Evolutionary conservation across 2,329 filamentous ascomycete genomes (phyloP), one percentile per base, ranked within the genome.

Genomic region (Fusarium pseudoanthophilum): DNA sequence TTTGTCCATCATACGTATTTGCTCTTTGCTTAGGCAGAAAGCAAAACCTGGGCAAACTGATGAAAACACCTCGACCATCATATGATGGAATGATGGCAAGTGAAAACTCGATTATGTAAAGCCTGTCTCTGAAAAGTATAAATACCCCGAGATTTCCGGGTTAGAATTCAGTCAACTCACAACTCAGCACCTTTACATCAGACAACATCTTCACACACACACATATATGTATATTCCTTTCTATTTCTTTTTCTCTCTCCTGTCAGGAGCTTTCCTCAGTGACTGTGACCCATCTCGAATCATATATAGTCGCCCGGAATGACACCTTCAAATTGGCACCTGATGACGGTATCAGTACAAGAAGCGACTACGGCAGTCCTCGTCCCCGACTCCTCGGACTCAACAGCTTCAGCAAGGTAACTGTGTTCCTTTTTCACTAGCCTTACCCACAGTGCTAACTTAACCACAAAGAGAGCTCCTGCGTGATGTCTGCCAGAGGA

Each of bases 51-150:
- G 14, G 14, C 18, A 48, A 58, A 16, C 6, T 2, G 14, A 1
- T 9, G 2, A 1, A 36, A 48, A n/a, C 24, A 11, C 5, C 20
- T 26, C n/a, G 8, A 7, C 30, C 5, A 58, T 7, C 20, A n/a
- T n/a, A 3, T 11, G 0, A 28, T n/a, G n/a, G 7, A 26, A 26
- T 28, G 14, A 46, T 8, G 11, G 5, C 2, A 24, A 15, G 4
- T 24, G 2, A 18, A 55, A 42, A 42, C 52, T 42, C 4, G 20
- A 32, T 56, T 30, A 56, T 42, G 26, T 30, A 42, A 40, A 13
- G 3, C 2, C 8, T 7, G 15, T 24, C 11, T 42, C 21, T 20
- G 26, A 24, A 20, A 56, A 20, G 21, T 56, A 56, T 56, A 42
- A 56, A 56, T 30, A 20, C 20, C 21, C 26, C 9, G 5, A 20